Evolutionary conservation across 2,329 filamentous ascomycete genomes (phyloP), one percentile per base, ranked within the genome.

Genomic region (Penicillium psychrosexuale): DNA sequence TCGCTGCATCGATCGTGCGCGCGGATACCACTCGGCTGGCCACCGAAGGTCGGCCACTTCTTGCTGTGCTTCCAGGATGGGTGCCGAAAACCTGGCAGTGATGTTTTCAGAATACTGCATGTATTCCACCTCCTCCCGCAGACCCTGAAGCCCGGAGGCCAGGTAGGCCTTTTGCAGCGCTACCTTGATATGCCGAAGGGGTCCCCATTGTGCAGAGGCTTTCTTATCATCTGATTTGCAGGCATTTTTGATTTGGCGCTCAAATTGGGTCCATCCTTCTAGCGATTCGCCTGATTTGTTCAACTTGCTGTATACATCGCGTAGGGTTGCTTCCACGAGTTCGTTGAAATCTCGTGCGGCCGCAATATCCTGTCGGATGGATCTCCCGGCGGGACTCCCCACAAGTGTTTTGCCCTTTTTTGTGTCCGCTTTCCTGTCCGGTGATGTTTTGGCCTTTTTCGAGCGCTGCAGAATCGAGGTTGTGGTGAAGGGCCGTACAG

Each of bases 11-110:
- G 84, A 81, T 55, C 95, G 83, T 1, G 94, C 94, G 4, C 84
- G 85, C 0, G 93, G 91, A 68, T 88, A 97, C 93, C 93, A 97
- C 71, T 99, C 94, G 51, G 87, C 82, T 0, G 94, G 94, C 71
- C 86, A 91, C n/a, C 91, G 84, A 61, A 96, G 77, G 74, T 97
- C 91, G n/a, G 90, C 84, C 13, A 95, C 74, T 19, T 80, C 80
- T 63, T 78, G 77, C 64, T 92, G 89, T 30, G 82, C 81, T 42
- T 79, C 74, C 30, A 83, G 75, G 47, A 87, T 75, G 3, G 77
- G 78, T 19, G 77, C 73, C 1, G 85, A 82, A 67, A 88, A 84
- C 27, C 77, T 77, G 2, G 78, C 69, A 12, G 82, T 81, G 55
- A 85, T 76, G 19, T 88, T 75, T 60, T 86, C 85, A 36, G 82